Evolutionary conservation across 768 basidiomycete species (phyloP).

Genomic region (Trametes cingulata): DNA sequence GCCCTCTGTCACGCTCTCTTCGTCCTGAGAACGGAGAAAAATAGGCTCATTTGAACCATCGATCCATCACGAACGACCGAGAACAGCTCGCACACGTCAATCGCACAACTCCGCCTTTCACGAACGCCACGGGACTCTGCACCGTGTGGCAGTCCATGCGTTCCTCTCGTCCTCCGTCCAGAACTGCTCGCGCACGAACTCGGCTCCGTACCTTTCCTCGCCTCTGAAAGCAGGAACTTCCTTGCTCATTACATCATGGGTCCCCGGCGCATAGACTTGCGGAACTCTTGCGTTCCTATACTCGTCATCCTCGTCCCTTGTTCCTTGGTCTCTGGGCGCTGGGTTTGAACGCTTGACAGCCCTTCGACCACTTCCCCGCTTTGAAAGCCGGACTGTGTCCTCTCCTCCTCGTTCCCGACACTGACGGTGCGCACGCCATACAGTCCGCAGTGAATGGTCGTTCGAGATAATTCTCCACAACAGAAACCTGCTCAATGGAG

Average conservation of each 20-base stretch:
- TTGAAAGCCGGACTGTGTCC: background rate
- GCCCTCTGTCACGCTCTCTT: background rate
- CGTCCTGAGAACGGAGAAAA: background rate
- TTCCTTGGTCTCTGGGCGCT: background rate
- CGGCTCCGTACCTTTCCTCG: background rate
- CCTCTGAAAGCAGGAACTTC: background rate
- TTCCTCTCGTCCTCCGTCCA: background rate
- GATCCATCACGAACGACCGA: background rate
- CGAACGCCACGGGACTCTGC: background rate
- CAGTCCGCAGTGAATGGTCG: too few species aligned
- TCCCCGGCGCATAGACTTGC: too few species aligned
- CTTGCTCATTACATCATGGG: background rate
- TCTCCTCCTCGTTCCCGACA: too few species aligned
- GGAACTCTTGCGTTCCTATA: background rate
- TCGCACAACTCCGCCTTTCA: background rate
- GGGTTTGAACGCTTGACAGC: background rate
- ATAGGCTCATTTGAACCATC: conserved; percentile 3
- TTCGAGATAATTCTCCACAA: too few species aligned
- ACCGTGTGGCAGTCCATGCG: background rate
- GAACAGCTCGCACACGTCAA: background rate
- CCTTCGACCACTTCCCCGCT: background rate
- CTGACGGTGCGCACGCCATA: too few species aligned
- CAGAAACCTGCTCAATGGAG: too few species aligned
- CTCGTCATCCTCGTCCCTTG: background rate
- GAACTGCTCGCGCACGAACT: background rate